phyloP scores from a whole-genome alignment of 1,284 basidiomycete genomes.

The Cryptococcus maquisensis region DNA sequence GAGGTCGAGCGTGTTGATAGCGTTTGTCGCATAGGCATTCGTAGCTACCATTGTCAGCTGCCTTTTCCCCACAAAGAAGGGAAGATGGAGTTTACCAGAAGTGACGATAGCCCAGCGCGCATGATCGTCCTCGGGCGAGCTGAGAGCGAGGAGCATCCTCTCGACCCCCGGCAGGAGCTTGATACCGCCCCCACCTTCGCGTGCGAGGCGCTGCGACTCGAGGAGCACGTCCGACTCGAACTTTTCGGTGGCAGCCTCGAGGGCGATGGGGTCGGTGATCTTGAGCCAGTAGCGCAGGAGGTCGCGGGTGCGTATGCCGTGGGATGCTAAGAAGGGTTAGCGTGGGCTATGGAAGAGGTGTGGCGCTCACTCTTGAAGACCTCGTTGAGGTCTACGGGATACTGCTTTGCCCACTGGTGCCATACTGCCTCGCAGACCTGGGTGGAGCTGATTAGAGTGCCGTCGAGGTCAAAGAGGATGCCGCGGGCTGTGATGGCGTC shows the following conservation, averaged over 20 bases:
- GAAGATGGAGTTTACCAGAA: constrained; percentile 43
- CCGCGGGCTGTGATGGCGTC: background rate
- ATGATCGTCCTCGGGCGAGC: constrained; percentile 17
- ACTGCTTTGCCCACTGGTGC: constrained; percentile 38
- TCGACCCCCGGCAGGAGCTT: constrained; percentile 41
- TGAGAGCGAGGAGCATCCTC: constrained; percentile 22
- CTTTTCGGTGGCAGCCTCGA: constrained; percentile 46
- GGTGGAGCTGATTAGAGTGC: constrained; percentile 24
- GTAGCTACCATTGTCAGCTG: constrained; percentile 53
- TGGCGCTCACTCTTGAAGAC: constrained; percentile 38
- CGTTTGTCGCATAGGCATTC: constrained; percentile 60
- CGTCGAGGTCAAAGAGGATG: constrained; percentile 2
- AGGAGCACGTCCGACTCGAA: constrained; percentile 45
- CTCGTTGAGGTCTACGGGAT: constrained; percentile 37
- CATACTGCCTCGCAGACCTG: constrained; percentile 41
- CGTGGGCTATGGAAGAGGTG: background rate
- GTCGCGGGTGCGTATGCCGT: constrained; percentile 66
- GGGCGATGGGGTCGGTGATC: constrained; percentile 56
- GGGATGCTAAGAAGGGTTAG: constrained; percentile 56
- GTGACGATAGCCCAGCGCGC: constrained; percentile 74
- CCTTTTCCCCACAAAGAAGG: background rate
- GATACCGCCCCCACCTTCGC: constrained; percentile 37
- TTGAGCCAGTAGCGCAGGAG: constrained; percentile 64
- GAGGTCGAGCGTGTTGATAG: constrained; percentile 59
- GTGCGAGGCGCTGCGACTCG: constrained; percentile 34